phyloP scores from a whole-genome alignment of 768 basidiomycete genomes.

The Mycena sanguinolenta region DNA sequence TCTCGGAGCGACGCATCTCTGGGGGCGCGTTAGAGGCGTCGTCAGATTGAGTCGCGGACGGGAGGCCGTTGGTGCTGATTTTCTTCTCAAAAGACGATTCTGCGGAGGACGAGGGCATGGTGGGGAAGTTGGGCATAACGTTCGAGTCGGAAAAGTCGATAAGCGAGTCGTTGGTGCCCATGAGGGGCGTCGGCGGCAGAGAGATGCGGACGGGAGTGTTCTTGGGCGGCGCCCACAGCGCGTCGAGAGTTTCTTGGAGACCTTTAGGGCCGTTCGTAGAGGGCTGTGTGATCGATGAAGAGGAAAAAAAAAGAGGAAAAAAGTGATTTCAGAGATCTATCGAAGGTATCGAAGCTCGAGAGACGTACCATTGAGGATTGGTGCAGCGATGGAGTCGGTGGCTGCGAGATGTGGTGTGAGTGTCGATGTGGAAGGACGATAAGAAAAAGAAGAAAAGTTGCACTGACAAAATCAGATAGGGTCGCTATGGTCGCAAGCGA shows the following conservation, averaged over 20 bases:
- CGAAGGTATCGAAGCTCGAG: background rate
- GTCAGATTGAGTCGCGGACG: slow-evolving; percentile 19
- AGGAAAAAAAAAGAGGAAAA: background rate
- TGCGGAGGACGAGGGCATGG: slow-evolving; percentile 13
- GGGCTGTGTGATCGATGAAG: slow-evolving; percentile 6
- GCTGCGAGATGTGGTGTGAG: slow-evolving; percentile 1
- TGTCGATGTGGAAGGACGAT: background rate
- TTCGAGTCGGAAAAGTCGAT: slow-evolving; percentile 32
- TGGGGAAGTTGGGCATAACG: slow-evolving; percentile 22
- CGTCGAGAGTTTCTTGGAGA: slow-evolving; percentile 33
- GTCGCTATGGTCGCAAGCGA: no score
- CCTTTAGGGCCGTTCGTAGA: slow-evolving; percentile 5
- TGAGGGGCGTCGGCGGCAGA: slow-evolving; percentile 23
- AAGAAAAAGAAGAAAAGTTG: background rate
- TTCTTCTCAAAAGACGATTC: slow-evolving; percentile 26
- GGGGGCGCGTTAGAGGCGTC: slow-evolving; percentile 15
- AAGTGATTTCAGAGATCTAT: background rate
- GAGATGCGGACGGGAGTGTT: slow-evolving; percentile 30
- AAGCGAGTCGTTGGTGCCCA: slow-evolving; percentile 11
- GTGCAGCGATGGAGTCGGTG: slow-evolving; percentile 13
- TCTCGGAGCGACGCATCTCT: slow-evolving; percentile 9
- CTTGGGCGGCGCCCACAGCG: slow-evolving; percentile 34
- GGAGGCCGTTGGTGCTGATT: background rate
- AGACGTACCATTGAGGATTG: slow-evolving; percentile 16
- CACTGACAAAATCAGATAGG: slow-evolving; percentile 11